These are phyloP conservation scores for Amaranthus cruentus DNA, from an alignment of 148 eudicot genomes.

Conservation along the genomic window DNA sequence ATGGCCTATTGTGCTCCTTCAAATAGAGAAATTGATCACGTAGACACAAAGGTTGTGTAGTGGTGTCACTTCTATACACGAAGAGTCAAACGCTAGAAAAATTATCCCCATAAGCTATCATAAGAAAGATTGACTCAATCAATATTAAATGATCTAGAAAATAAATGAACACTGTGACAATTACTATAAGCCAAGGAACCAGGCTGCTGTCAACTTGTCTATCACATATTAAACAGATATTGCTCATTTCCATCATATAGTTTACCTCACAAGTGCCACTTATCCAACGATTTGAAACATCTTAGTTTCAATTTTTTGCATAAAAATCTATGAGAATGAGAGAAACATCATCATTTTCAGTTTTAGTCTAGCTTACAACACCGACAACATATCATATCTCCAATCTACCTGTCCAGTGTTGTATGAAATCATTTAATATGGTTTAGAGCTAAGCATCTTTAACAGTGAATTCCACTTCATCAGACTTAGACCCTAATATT, in stretches of 20 bases:
- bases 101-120: too few relatives aligned
- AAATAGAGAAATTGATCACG: too few relatives aligned
- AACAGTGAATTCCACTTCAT: too few relatives aligned
- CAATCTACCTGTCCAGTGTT: constrained; percentile 89
- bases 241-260: neutral
- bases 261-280: neutral
- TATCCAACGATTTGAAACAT: neutral
- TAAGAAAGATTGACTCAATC: too few relatives aligned
- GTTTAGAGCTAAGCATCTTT: too few relatives aligned
- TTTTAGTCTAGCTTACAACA: neutral
- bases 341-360: neutral
- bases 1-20: too few relatives aligned
- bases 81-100: too few relatives aligned
- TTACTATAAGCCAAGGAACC: neutral
- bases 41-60: too few relatives aligned
- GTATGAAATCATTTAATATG: constrained; percentile 96
- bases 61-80: too few relatives aligned
- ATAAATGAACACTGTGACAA: neutral
- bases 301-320: neutral
- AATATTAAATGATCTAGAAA: neutral
- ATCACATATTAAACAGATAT: neutral
- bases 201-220: neutral
- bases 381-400: neutral
- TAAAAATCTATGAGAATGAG: neutral
- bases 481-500: too few relatives aligned